phyloP scores from a whole-genome alignment of 1,284 basidiomycete species.

The Abortiporus biennis region DNA sequence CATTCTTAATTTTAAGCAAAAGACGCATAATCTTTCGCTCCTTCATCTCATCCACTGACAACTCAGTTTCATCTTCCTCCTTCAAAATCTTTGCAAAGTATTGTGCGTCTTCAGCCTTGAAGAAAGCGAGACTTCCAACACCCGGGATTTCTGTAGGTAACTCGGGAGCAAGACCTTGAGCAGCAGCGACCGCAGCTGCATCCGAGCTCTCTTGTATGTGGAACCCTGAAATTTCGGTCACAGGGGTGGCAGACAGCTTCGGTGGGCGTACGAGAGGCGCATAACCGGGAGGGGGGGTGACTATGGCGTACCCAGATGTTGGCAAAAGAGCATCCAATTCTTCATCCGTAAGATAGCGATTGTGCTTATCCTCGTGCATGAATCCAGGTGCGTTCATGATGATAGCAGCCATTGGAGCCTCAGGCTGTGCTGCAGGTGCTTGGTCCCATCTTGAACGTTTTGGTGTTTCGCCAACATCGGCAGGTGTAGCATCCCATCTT shows the following conservation, averaged over 20 bases:
- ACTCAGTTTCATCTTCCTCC: conserved; percentile 92
- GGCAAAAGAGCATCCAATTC: conserved; percentile 93
- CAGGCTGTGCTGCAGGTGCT: conserved; percentile 50
- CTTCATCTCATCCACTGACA: conserved; percentile 98
- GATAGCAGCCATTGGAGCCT: conserved; percentile 64
- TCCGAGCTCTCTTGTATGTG: conserved; percentile 95
- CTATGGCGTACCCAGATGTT: conserved; percentile 82
- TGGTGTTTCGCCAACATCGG: conserved; percentile 54
- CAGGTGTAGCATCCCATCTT: conserved; percentile 89
- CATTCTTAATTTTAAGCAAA: conserved; percentile 99
- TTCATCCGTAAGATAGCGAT: conserved; percentile 91
- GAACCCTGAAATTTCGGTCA: conserved; percentile 80
- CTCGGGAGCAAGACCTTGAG: conserved; percentile 88
- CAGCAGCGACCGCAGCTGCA: conserved; percentile 79
- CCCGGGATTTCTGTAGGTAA: conserved; percentile 99
- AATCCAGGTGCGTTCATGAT: conserved; percentile 83
- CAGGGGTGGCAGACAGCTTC: conserved; percentile 70
- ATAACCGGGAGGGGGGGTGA: conserved; percentile 93
- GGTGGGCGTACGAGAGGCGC: conserved; percentile 77
- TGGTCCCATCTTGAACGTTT: conserved; percentile 97
- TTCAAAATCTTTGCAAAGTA: conserved; percentile 97
- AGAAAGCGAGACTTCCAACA: conserved; percentile 94
- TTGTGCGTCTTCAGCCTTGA: conserved; percentile 97
- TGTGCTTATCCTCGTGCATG: conserved; percentile 89
- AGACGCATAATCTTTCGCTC: conserved; percentile 99